phyloP scores from a whole-genome alignment of 140 eudicot species.

The Senecio squalidus region DNA sequence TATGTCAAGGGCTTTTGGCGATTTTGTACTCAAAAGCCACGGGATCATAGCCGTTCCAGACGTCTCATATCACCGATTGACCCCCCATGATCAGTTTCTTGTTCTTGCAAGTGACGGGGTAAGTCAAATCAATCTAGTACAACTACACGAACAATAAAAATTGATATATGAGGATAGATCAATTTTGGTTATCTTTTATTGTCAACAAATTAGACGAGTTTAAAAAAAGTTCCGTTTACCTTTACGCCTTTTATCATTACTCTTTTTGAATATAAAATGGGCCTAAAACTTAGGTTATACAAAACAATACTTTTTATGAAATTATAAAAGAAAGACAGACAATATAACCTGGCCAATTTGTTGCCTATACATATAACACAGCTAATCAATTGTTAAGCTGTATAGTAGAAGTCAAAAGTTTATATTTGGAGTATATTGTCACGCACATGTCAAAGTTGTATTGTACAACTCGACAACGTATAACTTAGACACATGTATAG shows the following conservation, averaged over 20 bases:
- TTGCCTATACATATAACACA: background rate
- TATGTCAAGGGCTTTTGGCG: constrained; percentile 93
- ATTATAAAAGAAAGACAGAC: no score
- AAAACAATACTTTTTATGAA: no score
- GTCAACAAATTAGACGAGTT: background rate
- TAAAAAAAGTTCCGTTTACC: no score
- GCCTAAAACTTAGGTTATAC: no score
- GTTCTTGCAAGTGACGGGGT: constrained; percentile 94
- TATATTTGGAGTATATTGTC: background rate
- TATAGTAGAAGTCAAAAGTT: background rate
- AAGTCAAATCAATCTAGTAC: constrained; percentile 13
- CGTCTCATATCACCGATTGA: constrained; percentile 43
- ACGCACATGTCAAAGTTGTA: background rate
- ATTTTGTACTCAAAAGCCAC: constrained; percentile 61
- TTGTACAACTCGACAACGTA: background rate
- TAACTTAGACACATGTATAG: background rate
- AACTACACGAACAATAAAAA: background rate
- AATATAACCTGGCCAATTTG: background rate
- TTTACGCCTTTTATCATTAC: no score
- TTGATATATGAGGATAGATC: background rate
- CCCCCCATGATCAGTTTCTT: constrained; percentile 62
- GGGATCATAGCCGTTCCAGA: constrained; percentile 74
- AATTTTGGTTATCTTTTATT: background rate
- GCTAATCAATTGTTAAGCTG: background rate
- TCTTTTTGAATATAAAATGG: no score